Conservation (phyloP, 139 green algal species). For the Ettlia oleoabundans region DNA sequence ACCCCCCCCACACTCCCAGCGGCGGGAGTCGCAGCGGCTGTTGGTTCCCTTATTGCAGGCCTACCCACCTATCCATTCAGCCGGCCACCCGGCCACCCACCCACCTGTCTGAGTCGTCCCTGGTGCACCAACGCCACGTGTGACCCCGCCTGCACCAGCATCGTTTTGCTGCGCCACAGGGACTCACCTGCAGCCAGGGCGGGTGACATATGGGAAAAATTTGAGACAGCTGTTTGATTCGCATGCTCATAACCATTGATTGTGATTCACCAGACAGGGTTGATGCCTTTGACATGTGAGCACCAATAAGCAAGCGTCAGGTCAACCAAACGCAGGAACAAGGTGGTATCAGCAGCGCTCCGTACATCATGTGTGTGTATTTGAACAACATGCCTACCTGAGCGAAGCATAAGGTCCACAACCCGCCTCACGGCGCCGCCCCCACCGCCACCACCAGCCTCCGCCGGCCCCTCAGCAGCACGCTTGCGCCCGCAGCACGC, state of each 20-base stretch:
- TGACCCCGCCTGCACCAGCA: constrained; percentile 50
- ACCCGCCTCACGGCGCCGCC: constrained; percentile 1
- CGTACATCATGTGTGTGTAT: too few relatives aligned
- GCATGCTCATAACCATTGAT: too few relatives aligned
- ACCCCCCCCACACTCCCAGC: too few relatives aligned
- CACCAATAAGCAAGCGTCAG: too few relatives aligned
- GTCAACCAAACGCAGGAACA: not conserved
- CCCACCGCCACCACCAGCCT: not conserved
- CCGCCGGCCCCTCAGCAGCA: not conserved
- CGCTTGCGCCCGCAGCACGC: constrained; percentile 25
- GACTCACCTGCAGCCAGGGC: constrained; percentile 18
- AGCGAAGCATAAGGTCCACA: constrained; percentile 1
- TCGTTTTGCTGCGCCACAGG: constrained; percentile 42
- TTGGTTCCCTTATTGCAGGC: too few relatives aligned
- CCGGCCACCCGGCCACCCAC: not conserved
- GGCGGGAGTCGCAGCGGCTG: too few relatives aligned
- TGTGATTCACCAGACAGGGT: too few relatives aligned
- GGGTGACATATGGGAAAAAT: not conserved
- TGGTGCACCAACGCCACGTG: constrained; percentile 48
- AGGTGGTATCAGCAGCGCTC: too few relatives aligned
- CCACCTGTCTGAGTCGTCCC: constrained; percentile 25
- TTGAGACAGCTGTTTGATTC: not conserved
- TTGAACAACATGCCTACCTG: not conserved
- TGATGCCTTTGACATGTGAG: too few relatives aligned
- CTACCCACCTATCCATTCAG: too few relatives aligned